Evolutionary conservation across 768 basidiomycete species (phyloP), one percentile per base, ranked within the genome.

Genomic region (Dioszegia aurantiaca): DNA sequence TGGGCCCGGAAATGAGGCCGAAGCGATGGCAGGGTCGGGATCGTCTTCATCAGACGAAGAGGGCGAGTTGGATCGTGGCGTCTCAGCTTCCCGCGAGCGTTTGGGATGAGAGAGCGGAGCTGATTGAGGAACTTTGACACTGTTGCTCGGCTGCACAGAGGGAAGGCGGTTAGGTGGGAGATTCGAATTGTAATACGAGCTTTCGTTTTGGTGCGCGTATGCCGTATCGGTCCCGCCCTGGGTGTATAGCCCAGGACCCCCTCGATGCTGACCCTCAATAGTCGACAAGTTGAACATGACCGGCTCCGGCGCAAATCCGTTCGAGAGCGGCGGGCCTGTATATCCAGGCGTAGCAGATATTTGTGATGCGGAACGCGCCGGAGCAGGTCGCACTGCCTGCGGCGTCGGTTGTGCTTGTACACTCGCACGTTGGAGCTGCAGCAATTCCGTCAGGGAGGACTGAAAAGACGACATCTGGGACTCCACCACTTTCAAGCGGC

Each of bases 391-490:
- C n/a, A n/a, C n/a, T n/a, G n/a, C n/a, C n/a, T n/a, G n/a, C n/a
- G 42, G 24, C 12, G 17, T 28, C 39, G 27, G n/a, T 39, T 21
- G 51, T 4, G 54, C 41, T n/a, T 43, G 54, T 9, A 21, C 36
- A 33, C 19, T 44, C 30, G 58, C 67, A 30, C 64, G 53, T 28
- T 71, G 69, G 27, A 71, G 45, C 17, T 49, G 41, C n/a, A 72
- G 45, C 16, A 72, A 33, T 49, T 72, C 70, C 8, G 63, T n/a
- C n/a, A 72, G 27, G 41, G 56, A 65, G 1, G 59, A 53, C 47
- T 67, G 66, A 55, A 72, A 62, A 9, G 58, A 37, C 8, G 64
- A 64, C 54, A 72, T 72, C 57, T 72, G 70, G 11, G 56, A 59
- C 46, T 72, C 70, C 12, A 72, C 67, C 9, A 66, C 21, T 30